phyloP scores from a whole-genome alignment of 768 basidiomycete genomes.

The Suillus decipiens region DNA sequence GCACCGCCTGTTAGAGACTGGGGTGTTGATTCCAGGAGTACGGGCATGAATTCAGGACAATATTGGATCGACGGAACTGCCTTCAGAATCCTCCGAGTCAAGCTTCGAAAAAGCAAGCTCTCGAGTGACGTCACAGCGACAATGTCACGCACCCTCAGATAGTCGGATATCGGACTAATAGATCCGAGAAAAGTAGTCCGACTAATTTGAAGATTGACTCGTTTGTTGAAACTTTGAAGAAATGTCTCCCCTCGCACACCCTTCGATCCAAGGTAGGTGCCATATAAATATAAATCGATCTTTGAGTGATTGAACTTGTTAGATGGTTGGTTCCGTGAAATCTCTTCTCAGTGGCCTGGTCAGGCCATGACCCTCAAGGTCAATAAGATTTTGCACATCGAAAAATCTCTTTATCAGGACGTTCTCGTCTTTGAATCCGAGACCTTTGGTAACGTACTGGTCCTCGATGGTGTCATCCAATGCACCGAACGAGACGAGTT shows the following conservation, averaged over 20 bases:
- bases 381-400: constrained; percentile 91
- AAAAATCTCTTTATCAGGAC: constrained; percentile 93
- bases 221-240: constrained; percentile 18
- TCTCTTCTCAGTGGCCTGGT: constrained; percentile 94
- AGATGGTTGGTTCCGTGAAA: constrained; percentile 98
- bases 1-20: neutral
- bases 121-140: neutral
- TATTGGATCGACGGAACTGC: neutral
- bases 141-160: neutral
- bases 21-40: neutral
- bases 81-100: too few species aligned
- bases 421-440: constrained; percentile 97
- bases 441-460: constrained; percentile 95
- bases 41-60: neutral
- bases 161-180: neutral
- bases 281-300: neutral
- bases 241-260: constrained; percentile 60
- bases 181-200: neutral
- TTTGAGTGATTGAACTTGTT: constrained; percentile 14
- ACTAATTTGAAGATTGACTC: neutral
- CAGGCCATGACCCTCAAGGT: constrained; percentile 98
- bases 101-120: neutral
- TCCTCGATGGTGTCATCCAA: constrained; percentile 94
- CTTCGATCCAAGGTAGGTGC: constrained; percentile 51
- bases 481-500: constrained; percentile 99